A percentile compares a stretch with the other conserved stretches of the same genome.
phyloP scores from a whole-genome alignment of 2,329 filamentous ascomycete species.

The Calonectria henricotiae region DNA sequence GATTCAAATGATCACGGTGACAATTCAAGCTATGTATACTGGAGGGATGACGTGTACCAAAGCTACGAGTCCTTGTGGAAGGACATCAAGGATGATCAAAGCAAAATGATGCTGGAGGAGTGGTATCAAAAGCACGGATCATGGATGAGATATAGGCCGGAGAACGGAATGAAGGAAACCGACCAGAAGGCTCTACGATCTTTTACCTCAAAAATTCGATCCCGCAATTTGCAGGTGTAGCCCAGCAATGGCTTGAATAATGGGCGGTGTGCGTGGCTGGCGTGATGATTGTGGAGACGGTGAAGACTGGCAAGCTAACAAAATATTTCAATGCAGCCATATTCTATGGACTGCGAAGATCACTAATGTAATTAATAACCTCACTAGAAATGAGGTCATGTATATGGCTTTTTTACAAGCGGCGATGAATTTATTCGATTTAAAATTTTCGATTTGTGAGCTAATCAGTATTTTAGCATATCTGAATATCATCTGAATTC shows the following conservation, averaged over 20 bases:
- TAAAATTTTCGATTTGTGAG: too few species aligned
- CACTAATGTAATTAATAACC: background rate
- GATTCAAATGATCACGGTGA: background rate
- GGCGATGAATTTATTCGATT: too few species aligned
- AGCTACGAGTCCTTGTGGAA: constrained; percentile 15
- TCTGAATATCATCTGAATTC: too few species aligned
- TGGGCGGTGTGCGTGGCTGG: constrained; percentile 9
- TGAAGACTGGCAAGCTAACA: background rate
- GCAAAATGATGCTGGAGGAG: constrained; percentile 17
- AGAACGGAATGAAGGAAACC: constrained; percentile 1
- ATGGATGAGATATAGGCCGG: constrained; percentile 11
- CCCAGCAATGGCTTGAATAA: background rate
- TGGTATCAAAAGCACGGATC: constrained; percentile 11
- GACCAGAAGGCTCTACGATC: constrained; percentile 7
- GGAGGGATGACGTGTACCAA: constrained; percentile 11
- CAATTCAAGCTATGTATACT: constrained; percentile 2
- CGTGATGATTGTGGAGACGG: constrained; percentile 7
- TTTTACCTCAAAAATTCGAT: background rate
- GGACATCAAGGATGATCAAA: constrained; percentile 12
- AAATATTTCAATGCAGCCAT: background rate
- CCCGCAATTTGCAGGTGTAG: constrained; percentile 5
- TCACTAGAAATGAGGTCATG: background rate
- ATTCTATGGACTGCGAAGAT: background rate
- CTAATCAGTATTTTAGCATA: too few species aligned
- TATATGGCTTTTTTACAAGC: too few species aligned